Evolutionary conservation across 1,284 basidiomycete species (phyloP).

Genomic region (Apiotrichum akiyoshidainum): DNA sequence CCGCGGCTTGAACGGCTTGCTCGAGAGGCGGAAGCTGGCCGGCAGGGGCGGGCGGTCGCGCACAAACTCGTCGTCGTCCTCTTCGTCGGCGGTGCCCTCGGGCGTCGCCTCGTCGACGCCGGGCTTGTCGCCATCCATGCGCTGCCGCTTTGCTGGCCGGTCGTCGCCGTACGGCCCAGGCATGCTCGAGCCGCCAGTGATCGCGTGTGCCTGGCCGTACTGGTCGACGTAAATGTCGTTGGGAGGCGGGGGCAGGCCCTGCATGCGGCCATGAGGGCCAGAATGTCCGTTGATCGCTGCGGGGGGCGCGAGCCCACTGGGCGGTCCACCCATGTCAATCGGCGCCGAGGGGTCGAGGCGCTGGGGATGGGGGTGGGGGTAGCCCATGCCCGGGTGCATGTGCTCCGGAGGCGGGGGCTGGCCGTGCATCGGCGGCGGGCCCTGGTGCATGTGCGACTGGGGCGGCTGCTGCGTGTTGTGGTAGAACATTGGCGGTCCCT

Average conservation of each 20-base stretch:
- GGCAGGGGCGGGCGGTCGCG: constrained; percentile 33
- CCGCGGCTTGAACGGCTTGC: constrained; percentile 63
- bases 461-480: constrained; percentile 8
- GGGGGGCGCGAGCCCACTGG: constrained; percentile 29
- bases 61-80: constrained; percentile 33
- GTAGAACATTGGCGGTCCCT: constrained; percentile 1
- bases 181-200: constrained; percentile 13
- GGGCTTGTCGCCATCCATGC: constrained; percentile 1
- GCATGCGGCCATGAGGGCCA: constrained; percentile 10
- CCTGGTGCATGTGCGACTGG: constrained; percentile 1
- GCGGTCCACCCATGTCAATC: constrained; percentile 6
- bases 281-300: constrained; percentile 40
- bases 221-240: constrained; percentile 44
- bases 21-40: constrained; percentile 61
- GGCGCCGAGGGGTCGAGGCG: constrained; percentile 11
- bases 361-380: not conserved
- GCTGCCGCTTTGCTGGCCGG: constrained; percentile 26
- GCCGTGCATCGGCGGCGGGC: not conserved
- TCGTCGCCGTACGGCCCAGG: not conserved
- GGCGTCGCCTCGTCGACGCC: constrained; percentile 19
- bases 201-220: constrained; percentile 41
- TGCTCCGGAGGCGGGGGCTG: not conserved
- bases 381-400: constrained; percentile 4
- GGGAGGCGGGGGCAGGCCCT: constrained; percentile 29
- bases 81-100: constrained; percentile 20